Conservation (phyloP, 2,329 filamentous ascomycete species). For the Phoma herbarum region DNA sequence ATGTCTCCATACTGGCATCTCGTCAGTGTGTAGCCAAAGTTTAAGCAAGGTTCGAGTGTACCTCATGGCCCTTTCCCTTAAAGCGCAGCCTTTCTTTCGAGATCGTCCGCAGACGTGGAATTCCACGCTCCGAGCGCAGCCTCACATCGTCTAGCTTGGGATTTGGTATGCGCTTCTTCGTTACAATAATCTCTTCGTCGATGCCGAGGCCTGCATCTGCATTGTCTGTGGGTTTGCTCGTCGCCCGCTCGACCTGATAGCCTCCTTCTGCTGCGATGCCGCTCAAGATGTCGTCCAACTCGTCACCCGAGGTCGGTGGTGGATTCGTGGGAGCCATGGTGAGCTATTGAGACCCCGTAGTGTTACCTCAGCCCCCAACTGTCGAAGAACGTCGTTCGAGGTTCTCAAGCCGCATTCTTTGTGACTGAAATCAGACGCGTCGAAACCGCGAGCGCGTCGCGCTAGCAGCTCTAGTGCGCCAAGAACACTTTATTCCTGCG, state of each 20-base stretch:
- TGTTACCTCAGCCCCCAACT: background rate
- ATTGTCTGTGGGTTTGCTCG: slow-evolving; percentile 40
- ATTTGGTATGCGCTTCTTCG: slow-evolving; percentile 76
- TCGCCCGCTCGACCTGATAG: slow-evolving; percentile 40
- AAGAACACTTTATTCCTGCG: slow-evolving; percentile 23
- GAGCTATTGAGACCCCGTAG: background rate
- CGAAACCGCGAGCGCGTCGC: background rate
- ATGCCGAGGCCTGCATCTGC: slow-evolving; percentile 71
- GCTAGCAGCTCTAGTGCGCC: slow-evolving; percentile 1
- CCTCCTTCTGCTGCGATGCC: slow-evolving; percentile 70
- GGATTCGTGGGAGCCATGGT: slow-evolving; percentile 36
- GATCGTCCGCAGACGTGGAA: slow-evolving; percentile 79
- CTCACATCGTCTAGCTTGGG: slow-evolving; percentile 88
- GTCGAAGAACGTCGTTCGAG: background rate
- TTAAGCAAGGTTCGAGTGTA: slow-evolving; percentile 46
- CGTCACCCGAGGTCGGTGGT: slow-evolving; percentile 50
- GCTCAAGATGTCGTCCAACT: slow-evolving; percentile 75
- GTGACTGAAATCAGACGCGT: slow-evolving; percentile 3
- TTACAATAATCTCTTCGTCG: slow-evolving; percentile 85
- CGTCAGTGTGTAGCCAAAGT: slow-evolving; percentile 20
- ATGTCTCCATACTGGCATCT: slow-evolving; percentile 78
- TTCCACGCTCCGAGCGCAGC: slow-evolving; percentile 82
- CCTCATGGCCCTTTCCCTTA: slow-evolving; percentile 94
- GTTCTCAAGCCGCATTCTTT: background rate
- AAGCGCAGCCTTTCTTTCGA: slow-evolving; percentile 76